Base-by-base conservation (phyloP, 2,329 filamentous ascomycete genomes). In the Aspergillus sp. region DNA sequence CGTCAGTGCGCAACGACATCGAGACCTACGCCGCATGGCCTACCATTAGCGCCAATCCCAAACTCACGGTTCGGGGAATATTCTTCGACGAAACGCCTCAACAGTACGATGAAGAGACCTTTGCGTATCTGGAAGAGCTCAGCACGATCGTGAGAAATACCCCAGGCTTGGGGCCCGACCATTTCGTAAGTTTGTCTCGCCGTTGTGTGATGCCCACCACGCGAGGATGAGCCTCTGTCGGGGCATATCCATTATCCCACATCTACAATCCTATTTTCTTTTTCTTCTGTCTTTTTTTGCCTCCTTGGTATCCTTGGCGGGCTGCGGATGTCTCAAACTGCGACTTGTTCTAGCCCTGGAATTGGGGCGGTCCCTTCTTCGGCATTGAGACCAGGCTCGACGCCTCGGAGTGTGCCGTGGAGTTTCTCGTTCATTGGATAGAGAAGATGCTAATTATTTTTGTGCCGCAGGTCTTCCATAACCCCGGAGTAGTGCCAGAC, bases 31-130 rank as follows among this genome's bases (percentile, higher is more conserved):
- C 73, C 15, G 74, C 71, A 39, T 82, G 80, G 79, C 67, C 74
- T 11, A 63, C 61, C 15, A 70, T 68, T 53, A 70, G 68, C 50
- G 68, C 69, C 17, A 71, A 73, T 60, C 63, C 70, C 12, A 70
- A 70, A 41, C 66, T 82, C 51, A 68, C 74, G 21, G 69, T 82
- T 63, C 72, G 73, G 53, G 79, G 78, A 51, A 79, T 82, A 62
- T 81, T 82, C 66, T 77, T 81, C 57, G 79, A 81, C 60, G 79
- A 82, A 67, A 77, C 75, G 43, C 79, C 79, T 4, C 69, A 75
- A 49, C 54, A 70, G 59, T 78, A 74, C 63, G 66, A 70, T 59
- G 59, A 58, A 51, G 57, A 62, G 35, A 62, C 68, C 21, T 62
- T 70, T 55, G 62, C 62, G 49, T 78, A 75, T 61, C 65, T 77